Evolutionary conservation across 257 asterid species (phyloP), one percentile per base, ranked within the genome.

Genomic region (Striga asiatica): DNA sequence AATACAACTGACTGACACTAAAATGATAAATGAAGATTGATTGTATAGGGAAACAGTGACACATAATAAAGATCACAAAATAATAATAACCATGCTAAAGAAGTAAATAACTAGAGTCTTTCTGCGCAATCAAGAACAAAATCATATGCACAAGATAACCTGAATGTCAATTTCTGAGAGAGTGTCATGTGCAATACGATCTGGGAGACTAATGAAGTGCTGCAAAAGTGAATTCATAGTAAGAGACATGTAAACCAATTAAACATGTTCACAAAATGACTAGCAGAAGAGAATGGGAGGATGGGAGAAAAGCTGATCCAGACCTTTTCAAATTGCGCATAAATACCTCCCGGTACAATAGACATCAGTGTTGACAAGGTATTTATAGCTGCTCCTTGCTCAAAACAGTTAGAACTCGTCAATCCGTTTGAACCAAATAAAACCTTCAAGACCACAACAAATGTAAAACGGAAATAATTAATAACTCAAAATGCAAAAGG

Each of bases 251-350:
- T 47, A 55, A 41, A 60, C 23, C 50, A 49, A 42, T 47, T 32
- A 58, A 69, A 50, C 10, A n/a, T 34, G 37, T 48, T 2, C 60
- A 63, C 8, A 39, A 29, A 13, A 41, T 12, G 2, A 51, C 49
- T 20, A 27, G 51, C 62, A 56, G 52, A 57, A 50, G 29, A n/a
- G n/a, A n/a, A n/a, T n/a, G n/a, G 66, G 24, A 46, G 50, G 29
- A 27, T 37, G 67, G 28, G 45, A 54, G 31, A 68, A 34, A 46
- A 47, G 21, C 21, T 49, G 63, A 34, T 41, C 55, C 48, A 34
- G 52, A 92, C 98, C 98, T 88, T 87, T 55, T 75, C 89, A 74
- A 92, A 92, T 67, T 88, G 95, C 7, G 84, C 58, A 64, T 82
- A 92, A 48, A 82, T 78, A 71, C 85, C 94, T 71, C 80, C 93